Percentiles rank a stretch among this genome's conserved stretches.
Evolutionary conservation across 1,139 yeast species (phyloP).

Genomic region (Lodderomyces pseudojiufengensis): DNA sequence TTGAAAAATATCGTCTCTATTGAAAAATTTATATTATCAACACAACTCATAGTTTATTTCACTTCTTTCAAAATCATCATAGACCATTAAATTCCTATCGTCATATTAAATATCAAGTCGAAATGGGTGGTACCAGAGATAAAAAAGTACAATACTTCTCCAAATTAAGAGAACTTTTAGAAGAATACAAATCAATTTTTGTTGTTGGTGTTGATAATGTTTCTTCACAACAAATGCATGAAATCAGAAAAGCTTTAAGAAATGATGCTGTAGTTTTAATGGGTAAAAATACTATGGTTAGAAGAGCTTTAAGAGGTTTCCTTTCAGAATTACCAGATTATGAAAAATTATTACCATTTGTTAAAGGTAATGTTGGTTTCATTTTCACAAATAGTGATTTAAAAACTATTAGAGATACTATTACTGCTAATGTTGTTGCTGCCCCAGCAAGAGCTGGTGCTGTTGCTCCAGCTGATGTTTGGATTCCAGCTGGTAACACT

Average conservation of each 20-base stretch:
- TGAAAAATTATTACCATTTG: slow-evolving; percentile 91
- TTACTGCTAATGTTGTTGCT: slow-evolving; percentile 92
- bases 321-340: slow-evolving; percentile 89
- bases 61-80: background rate
- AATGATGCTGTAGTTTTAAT: slow-evolving; percentile 91
- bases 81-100: slow-evolving; percentile 93
- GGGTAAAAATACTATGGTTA: slow-evolving; percentile 99
- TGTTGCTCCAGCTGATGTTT: slow-evolving; percentile 95
- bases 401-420: slow-evolving; percentile 83
- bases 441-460: slow-evolving; percentile 99
- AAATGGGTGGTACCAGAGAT: slow-evolving; percentile 99
- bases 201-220: slow-evolving; percentile 99
- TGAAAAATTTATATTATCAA: slow-evolving; percentile 1
- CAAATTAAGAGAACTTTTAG: slow-evolving; percentile 92
- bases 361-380: slow-evolving; percentile 99
- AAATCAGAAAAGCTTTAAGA: slow-evolving; percentile 96
- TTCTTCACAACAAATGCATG: slow-evolving; percentile 99
- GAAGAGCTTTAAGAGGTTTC: slow-evolving; percentile 99
- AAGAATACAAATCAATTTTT: slow-evolving; percentile 97
- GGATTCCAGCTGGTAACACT: slow-evolving; percentile 99
- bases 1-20: too few relatives aligned
- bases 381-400: slow-evolving; percentile 97
- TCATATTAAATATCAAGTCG: slow-evolving; percentile 61
- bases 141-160: slow-evolving; percentile 93
- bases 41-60: slow-evolving; percentile 1